These are phyloP conservation scores for Dactylis glomerata DNA, from an alignment of 176 grass and related monocot species.

Conservation along the genomic window DNA sequence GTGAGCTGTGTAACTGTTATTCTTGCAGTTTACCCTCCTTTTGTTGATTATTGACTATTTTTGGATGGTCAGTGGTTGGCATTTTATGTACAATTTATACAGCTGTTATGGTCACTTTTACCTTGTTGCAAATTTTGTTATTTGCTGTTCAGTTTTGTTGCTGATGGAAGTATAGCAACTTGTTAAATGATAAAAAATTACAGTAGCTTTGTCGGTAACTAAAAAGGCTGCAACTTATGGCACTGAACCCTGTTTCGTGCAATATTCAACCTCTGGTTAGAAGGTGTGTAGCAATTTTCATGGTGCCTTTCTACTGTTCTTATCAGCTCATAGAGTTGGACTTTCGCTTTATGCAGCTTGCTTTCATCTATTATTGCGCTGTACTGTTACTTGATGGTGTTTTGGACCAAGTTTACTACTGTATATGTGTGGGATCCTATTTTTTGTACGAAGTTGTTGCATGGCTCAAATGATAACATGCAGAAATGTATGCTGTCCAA, in stretches of 20 bases:
- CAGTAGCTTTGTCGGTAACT: constrained; percentile 7
- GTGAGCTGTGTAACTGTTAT: constrained; percentile 34
- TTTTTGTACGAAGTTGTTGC: neutral
- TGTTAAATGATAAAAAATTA: neutral
- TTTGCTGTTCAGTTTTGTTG: constrained; percentile 12
- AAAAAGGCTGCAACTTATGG: neutral
- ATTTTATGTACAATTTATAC: constrained; percentile 47
- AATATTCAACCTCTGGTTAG: neutral
- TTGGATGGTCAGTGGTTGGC: constrained; percentile 38
- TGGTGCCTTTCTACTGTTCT: constrained; percentile 1
- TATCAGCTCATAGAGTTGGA: neutral
- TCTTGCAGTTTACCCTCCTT: constrained; percentile 34
- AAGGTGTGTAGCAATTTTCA: neutral
- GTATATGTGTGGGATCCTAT: neutral
- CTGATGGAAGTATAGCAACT: constrained; percentile 1
- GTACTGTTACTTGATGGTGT: neutral
- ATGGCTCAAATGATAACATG: neutral
- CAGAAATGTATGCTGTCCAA: neutral
- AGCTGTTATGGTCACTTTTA: constrained; percentile 26
- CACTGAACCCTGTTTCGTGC: neutral
- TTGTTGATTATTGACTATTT: constrained; percentile 31
- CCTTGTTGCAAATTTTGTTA: neutral
- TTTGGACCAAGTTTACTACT: neutral
- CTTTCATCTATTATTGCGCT: neutral
- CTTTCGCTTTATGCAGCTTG: neutral